Conservation (phyloP, 2,329 filamentous ascomycete genomes). For the Sporothrix dimorphospora region DNA sequence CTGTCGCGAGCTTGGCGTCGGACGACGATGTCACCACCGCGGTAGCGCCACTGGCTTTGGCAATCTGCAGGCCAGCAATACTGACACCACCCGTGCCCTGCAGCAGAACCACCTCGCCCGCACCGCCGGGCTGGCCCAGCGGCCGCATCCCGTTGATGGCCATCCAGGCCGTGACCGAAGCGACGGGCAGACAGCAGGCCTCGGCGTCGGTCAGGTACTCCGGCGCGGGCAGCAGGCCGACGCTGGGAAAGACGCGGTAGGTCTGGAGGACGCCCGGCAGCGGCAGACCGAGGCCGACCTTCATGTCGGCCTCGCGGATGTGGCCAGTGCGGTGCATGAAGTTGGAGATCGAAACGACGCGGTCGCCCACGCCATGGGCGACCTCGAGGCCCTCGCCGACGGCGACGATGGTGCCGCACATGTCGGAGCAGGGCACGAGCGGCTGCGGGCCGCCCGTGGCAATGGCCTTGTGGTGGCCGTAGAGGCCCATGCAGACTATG, state of each 20-base stretch:
- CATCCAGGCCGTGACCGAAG: constrained; percentile 67
- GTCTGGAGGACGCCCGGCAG: constrained; percentile 60
- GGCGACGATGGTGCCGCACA: constrained; percentile 64
- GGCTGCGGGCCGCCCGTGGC: constrained; percentile 41
- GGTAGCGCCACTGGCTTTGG: constrained; percentile 55
- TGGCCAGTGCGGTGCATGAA: constrained; percentile 62
- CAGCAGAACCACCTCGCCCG: constrained; percentile 50
- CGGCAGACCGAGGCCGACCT: constrained; percentile 63
- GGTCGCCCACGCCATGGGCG: constrained; percentile 59
- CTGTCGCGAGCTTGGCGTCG: constrained; percentile 53
- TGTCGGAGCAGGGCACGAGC: constrained; percentile 70
- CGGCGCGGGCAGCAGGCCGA: constrained; percentile 59
- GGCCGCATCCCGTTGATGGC: constrained; percentile 63
- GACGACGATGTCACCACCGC: constrained; percentile 59
- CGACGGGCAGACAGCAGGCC: constrained; percentile 63
- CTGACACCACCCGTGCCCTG: constrained; percentile 60
- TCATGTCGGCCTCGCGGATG: constrained; percentile 58
- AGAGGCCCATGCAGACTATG: constrained; percentile 66
- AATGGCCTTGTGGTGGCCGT: constrained; percentile 65
- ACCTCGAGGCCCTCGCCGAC: constrained; percentile 47
- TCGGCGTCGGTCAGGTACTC: constrained; percentile 62
- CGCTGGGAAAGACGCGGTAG: constrained; percentile 61
- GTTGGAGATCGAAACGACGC: constrained; percentile 69
- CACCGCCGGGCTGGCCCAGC: constrained; percentile 43
- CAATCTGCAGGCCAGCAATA: constrained; percentile 57